Base-by-base conservation (phyloP, 768 basidiomycete species). In the Polyporus arcularius region DNA sequence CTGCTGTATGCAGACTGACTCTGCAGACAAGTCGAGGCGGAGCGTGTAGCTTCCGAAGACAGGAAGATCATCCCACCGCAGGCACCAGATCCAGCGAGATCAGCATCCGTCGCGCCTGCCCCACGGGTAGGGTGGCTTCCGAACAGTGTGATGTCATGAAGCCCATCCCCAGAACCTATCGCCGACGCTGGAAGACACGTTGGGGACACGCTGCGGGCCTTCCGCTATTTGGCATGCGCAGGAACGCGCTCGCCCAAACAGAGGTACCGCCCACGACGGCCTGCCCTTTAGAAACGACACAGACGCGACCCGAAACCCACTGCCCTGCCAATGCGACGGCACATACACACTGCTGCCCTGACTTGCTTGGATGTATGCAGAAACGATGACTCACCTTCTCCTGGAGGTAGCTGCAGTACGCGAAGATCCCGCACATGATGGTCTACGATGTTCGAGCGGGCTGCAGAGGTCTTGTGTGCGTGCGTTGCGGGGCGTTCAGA, bases 371-470 rank as follows among this genome's bases (percentile, higher is more conserved):
- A 35, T 35, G 11, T 7, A 15, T 28, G 21, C 3, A 32, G 64
- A 14, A 30, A 55, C 54, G 26, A 45, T 30, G 39, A 78, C 88
- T 57, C 55, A 92, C 93, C 86, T 95, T 96, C 79, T 98, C 96
- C 77, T 89, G 89, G 73, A 98, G 83, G 81, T 78, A 98, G 75
- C 86, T 96, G 82, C 93, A 94, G 78, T 97, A 98, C 58, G 83
- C 92, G 74, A 98, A 98, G 79, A 98, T 98, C 77, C 96, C 96
- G 78, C 92, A 95, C 92, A 93, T 94, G 55, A 61, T 67, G 55
- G 26, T 53, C 53, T 50, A 59, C 42, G 50, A 49, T 45, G 45
- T 40, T 18, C 26, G 41, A 40, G 48, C n/a, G 53, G 31, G 57
- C 51, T 53, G 43, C 16, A 4, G 7, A 41, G 49, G 55, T 48